A percentile compares a stretch with the other conserved stretches of the same genome.
Conservation (phyloP, 495 filamentous ascomycete species). For the Podospora pseudopauciseta region DNA sequence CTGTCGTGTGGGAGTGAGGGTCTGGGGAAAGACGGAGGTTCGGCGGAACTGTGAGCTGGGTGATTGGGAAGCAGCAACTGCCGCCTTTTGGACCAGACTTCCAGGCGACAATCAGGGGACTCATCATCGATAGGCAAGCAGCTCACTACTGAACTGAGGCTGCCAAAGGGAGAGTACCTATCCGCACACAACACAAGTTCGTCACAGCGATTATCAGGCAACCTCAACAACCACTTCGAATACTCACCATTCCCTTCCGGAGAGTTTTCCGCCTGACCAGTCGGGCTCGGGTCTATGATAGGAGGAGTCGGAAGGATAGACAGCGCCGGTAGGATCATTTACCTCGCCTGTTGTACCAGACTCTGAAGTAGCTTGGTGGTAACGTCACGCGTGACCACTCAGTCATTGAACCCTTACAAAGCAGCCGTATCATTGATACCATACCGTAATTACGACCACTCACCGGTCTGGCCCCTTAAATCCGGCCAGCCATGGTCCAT, state of each 20-base stretch:
- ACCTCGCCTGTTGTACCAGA: background rate
- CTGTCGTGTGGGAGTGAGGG: too few relatives aligned
- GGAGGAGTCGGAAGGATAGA: background rate
- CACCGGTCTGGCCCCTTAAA: background rate
- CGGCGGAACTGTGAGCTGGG: background rate
- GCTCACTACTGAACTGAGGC: background rate
- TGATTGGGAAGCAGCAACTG: background rate
- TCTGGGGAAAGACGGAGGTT: background rate
- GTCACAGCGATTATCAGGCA: background rate
- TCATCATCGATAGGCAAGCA: background rate
- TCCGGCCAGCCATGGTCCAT: background rate
- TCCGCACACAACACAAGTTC: background rate
- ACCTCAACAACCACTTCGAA: background rate
- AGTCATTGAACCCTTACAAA: background rate
- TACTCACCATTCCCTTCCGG: background rate
- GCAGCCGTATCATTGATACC: background rate
- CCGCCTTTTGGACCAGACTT: background rate
- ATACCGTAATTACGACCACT: background rate
- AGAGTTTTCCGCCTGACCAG: background rate
- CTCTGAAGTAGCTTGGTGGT: background rate
- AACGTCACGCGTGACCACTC: background rate
- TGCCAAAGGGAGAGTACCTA: background rate
- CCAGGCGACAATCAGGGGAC: background rate
- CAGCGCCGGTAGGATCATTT: background rate
- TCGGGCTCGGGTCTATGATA: background rate